Conservation (phyloP, 2,329 filamentous ascomycete species). For the Xylariaceae sp. region DNA sequence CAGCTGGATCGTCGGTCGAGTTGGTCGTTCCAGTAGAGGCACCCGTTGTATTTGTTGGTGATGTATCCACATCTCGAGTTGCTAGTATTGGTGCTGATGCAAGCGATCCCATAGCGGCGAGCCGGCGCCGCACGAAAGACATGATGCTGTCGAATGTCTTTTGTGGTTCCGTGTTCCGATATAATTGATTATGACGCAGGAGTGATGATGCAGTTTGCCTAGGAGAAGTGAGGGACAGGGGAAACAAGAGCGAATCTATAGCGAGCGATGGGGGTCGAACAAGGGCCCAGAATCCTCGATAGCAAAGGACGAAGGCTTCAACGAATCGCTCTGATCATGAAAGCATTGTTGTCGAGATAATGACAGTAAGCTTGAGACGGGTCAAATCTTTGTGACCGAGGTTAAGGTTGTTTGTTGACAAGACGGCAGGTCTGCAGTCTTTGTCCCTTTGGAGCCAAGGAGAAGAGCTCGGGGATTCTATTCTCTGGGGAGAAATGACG, state of each 20-base stretch:
- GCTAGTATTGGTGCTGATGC: slow-evolving; percentile 26
- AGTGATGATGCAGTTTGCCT: slow-evolving; percentile 12
- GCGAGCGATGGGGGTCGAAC: slow-evolving; percentile 12
- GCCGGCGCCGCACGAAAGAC: slow-evolving; percentile 31
- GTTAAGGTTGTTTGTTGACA: slow-evolving; percentile 9
- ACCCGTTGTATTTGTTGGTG: background rate
- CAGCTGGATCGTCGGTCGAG: slow-evolving; percentile 24
- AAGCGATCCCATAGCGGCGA: slow-evolving; percentile 29
- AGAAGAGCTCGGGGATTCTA: background rate
- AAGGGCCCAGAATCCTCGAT: slow-evolving; percentile 20
- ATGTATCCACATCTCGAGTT: slow-evolving; percentile 23
- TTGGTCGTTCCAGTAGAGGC: slow-evolving; percentile 11
- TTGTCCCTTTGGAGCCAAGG: slow-evolving; percentile 1
- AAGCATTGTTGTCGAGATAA: slow-evolving; percentile 29
- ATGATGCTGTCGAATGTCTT: slow-evolving; percentile 20
- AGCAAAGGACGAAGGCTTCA: slow-evolving; percentile 23
- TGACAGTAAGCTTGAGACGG: slow-evolving; percentile 3
- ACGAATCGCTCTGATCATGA: slow-evolving; percentile 19
- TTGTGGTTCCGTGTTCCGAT: too few relatives aligned
- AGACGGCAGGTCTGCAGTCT: slow-evolving; percentile 1
- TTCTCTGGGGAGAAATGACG: background rate
- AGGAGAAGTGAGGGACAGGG: slow-evolving; percentile 8
- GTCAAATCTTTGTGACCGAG: slow-evolving; percentile 18
- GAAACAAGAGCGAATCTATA: slow-evolving; percentile 26
- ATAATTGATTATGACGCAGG: slow-evolving; percentile 5